These are phyloP conservation scores for Blastobotrys mokoenaii DNA, from an alignment of 805 yeast genomes.

Conservation along the genomic window DNA sequence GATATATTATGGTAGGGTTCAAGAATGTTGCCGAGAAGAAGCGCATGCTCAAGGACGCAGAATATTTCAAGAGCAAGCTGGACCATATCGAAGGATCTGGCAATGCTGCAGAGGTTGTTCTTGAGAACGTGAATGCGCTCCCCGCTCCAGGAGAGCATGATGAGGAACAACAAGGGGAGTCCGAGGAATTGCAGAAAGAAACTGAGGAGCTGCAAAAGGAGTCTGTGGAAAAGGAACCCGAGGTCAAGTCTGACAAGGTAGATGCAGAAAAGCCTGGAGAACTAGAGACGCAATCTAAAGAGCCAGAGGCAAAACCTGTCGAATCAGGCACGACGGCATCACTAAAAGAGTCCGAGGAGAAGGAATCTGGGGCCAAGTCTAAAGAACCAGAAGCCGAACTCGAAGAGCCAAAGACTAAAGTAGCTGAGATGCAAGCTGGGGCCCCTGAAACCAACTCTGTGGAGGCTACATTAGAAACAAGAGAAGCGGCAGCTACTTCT, in stretches of 20 bases:
- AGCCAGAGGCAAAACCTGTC: conserved; percentile 8
- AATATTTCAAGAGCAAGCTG: conserved; percentile 54
- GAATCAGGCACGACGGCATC: no score
- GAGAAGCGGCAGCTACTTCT: no score
- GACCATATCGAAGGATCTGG: conserved; percentile 37
- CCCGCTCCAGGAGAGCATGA: conserved; percentile 10
- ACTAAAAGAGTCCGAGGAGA: conserved; percentile 28
- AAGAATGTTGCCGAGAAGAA: conserved; percentile 27
- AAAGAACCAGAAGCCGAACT: neutral
- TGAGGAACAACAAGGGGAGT: neutral
- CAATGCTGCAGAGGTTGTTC: conserved; percentile 14
- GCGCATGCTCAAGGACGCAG: conserved; percentile 47
- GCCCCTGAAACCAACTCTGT: no score
- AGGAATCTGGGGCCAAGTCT: conserved; percentile 5
- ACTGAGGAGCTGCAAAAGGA: neutral
- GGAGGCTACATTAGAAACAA: no score
- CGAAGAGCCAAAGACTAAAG: conserved; percentile 1
- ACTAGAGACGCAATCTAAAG: neutral
- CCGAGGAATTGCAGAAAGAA: neutral
- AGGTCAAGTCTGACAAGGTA: neutral
- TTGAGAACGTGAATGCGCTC: conserved; percentile 16
- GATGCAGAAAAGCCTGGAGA: neutral
- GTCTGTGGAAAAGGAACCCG: neutral
- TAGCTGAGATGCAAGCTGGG: no score
- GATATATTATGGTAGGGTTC: conserved; percentile 37